These are phyloP conservation scores for Silene uniflora DNA, from an alignment of 148 eudicot species.

Conservation along the genomic window DNA sequence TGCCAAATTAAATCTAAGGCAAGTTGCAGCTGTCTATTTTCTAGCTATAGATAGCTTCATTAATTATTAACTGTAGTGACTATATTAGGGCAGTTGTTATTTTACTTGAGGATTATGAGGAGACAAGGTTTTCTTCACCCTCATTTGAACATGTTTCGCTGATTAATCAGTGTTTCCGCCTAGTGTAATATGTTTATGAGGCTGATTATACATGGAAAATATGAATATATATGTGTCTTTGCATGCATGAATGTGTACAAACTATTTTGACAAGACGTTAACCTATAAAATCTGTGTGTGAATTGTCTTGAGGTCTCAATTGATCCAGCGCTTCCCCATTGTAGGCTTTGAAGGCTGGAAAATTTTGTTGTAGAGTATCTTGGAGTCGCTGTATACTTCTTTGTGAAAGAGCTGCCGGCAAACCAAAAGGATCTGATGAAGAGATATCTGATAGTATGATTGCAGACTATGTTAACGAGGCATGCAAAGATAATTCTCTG, in stretches of 20 bases:
- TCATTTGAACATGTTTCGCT: neutral
- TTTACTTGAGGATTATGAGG: neutral
- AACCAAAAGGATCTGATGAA: slow-evolving; percentile 29
- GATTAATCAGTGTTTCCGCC: neutral
- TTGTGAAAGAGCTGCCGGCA: slow-evolving; percentile 39
- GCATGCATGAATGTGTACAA: neutral
- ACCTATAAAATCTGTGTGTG: neutral
- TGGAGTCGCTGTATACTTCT: slow-evolving; percentile 60
- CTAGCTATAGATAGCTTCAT: neutral
- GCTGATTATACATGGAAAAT: neutral
- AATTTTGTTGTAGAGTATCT: slow-evolving; percentile 62
- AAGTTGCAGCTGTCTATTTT: neutral
- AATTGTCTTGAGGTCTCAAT: slow-evolving; percentile 1
- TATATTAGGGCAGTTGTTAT: neutral
- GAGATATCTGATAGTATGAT: slow-evolving; percentile 46
- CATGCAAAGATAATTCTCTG: slow-evolving; percentile 52
- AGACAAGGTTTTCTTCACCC: neutral
- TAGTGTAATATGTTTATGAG: neutral
- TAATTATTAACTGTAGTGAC: neutral
- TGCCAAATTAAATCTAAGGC: neutral
- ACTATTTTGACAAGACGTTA: neutral
- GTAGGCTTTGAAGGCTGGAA: slow-evolving; percentile 63
- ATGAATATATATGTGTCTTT: neutral
- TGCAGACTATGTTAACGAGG: slow-evolving; percentile 47
- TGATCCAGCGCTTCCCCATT: slow-evolving; percentile 3